A percentile compares a stretch with the other conserved stretches of the same genome.
Evolutionary conservation across 768 basidiomycete species (phyloP).

Genomic region (Lactarius hengduanensis): DNA sequence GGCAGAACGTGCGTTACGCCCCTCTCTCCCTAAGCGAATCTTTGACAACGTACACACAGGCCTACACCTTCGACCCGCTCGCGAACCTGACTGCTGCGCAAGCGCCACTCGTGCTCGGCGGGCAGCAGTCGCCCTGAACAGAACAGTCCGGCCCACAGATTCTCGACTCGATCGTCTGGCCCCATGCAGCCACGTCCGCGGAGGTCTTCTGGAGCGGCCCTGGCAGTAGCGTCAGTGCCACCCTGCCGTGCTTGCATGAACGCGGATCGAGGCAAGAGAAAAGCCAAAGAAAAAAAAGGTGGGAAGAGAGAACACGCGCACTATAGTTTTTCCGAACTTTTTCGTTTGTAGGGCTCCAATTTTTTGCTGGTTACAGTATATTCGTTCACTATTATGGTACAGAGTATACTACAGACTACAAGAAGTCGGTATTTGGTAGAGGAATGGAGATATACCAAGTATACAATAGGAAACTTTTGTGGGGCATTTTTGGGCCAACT

Average conservation of each 20-base stretch:
- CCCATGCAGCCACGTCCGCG: constrained; percentile 65
- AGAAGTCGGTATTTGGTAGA: no score
- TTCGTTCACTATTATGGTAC: no score
- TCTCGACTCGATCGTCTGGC: constrained; percentile 70
- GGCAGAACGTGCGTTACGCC: constrained; percentile 42
- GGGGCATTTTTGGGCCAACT: no score
- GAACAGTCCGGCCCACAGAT: constrained; percentile 69
- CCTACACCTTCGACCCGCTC: constrained; percentile 72
- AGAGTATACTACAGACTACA: no score
- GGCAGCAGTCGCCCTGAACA: constrained; percentile 58
- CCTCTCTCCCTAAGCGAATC: neutral
- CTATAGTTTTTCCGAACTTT: no score
- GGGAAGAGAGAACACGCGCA: no score
- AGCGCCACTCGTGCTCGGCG: constrained; percentile 62
- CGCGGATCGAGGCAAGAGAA: neutral
- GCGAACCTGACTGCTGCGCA: constrained; percentile 51
- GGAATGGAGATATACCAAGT: no score
- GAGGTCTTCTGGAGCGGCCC: constrained; percentile 78
- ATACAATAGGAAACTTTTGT: no score
- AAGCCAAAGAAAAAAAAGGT: no score
- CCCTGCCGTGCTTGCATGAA: constrained; percentile 62
- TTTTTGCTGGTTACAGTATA: no score
- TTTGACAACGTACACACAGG: constrained; percentile 36
- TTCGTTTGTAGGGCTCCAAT: no score
- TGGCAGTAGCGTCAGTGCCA: constrained; percentile 36